Percentiles rank a stretch among this genome's conserved stretches.
Conservation (phyloP, 148 eudicot genomes). For the Spergularia marina region DNA sequence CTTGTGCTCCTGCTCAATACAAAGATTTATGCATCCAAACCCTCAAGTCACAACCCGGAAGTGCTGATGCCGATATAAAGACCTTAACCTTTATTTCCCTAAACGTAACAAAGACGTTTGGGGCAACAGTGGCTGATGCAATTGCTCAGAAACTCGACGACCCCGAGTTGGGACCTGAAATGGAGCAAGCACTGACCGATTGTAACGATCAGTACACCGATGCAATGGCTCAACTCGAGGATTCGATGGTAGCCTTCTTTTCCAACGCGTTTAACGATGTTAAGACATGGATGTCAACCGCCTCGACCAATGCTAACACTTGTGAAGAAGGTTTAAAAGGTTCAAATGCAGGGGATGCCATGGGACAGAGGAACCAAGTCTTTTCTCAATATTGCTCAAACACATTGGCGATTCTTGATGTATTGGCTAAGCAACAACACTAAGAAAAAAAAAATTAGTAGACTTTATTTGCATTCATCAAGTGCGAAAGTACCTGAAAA, state of each 20-base stretch:
- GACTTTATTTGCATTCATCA: too few species aligned
- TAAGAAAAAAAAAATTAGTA: neutral
- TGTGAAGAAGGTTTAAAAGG: slow-evolving; percentile 27
- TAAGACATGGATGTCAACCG: slow-evolving; percentile 29
- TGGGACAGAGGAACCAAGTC: slow-evolving; percentile 28
- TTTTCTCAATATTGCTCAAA: slow-evolving; percentile 22
- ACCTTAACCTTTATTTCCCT: slow-evolving; percentile 37
- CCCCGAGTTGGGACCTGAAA: slow-evolving; percentile 13
- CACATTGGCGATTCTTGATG: slow-evolving; percentile 24
- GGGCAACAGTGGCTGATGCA: slow-evolving; percentile 8
- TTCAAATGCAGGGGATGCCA: neutral
- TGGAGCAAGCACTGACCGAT: slow-evolving; percentile 34
- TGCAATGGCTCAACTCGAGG: slow-evolving; percentile 40
- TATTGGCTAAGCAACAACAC: slow-evolving; percentile 2
- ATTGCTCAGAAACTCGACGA: slow-evolving; percentile 27
- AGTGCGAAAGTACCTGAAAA: too few species aligned
- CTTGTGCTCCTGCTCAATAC: slow-evolving; percentile 16
- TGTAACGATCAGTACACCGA: slow-evolving; percentile 37
- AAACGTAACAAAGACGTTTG: slow-evolving; percentile 24
- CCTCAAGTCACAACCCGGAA: slow-evolving; percentile 27
- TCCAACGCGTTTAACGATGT: slow-evolving; percentile 29
- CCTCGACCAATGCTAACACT: slow-evolving; percentile 25
- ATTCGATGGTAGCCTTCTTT: slow-evolving; percentile 38
- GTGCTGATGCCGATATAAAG: slow-evolving; percentile 30
- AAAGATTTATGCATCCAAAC: slow-evolving; percentile 28